Evolutionary conservation across 1,284 basidiomycete species (phyloP), one percentile per base, ranked within the genome.

Genomic region (Irpex lacteus): DNA sequence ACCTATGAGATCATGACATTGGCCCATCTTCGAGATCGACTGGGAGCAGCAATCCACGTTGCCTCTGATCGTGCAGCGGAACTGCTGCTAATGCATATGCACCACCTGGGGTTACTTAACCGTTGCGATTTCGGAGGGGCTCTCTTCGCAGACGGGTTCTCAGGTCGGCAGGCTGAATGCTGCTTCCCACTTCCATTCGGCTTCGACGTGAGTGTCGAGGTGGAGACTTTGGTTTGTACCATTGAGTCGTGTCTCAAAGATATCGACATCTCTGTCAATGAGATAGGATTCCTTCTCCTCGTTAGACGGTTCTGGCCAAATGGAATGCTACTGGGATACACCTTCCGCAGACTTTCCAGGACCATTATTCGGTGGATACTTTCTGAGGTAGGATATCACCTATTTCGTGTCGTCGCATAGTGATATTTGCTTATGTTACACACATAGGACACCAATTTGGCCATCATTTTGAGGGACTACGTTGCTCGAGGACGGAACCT

Each of bases 171-270:
- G 69, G 57, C 77, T 13, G 71, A 76, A 50, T 90, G 86, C 69
- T 74, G 76, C 5, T 92, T 92, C 69, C 85, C 85, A 0, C 72
- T 94, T 11, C 91, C 92, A 0, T 74, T 89, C 3, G 84, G 89
- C 0, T 80, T 92, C 55, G 92, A 94, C 70, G 75, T 87, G 6
- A 89, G 90, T 0, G 81, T 82, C 7, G 85, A 87, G 49, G 90
- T 94, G 3, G 91, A 94, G 70, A 84, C 82, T 0, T 78, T 95
- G 32, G 83, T 92, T 8, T 80, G 85, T 5, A 81, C 88, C 0
- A 84, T 93, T n/a, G 91, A 93, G 72, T 82, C 84, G 1, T 88
- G 87, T 66, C 76, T 95, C 19, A 78, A 81, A 2, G 89, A 92
- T 67, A 73, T 91, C 32, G 86, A 92, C 72, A 76, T 94, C 21